These are phyloP conservation scores for Rhodotorula babjevae DNA, from an alignment of 768 basidiomycete species.

Conservation along the genomic window DNA sequence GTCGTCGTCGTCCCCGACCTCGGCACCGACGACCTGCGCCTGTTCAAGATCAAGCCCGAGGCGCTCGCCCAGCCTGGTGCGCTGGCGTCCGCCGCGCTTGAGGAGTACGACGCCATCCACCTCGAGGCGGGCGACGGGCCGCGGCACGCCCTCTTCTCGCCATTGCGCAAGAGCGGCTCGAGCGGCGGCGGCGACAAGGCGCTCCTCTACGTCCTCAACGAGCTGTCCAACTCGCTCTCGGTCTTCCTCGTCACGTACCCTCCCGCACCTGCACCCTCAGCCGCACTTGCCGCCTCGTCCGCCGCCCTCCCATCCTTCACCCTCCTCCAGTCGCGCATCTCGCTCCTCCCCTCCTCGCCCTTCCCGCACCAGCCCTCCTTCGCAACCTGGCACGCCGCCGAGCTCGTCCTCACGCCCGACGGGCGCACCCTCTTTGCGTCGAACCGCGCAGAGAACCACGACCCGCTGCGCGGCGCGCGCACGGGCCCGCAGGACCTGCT, in stretches of 20 bases:
- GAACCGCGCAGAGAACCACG: conserved; percentile 37
- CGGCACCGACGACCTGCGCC: conserved; percentile 31
- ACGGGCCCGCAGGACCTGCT: conserved; percentile 17
- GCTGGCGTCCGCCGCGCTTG: conserved; percentile 1
- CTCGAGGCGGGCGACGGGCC: conserved; percentile 16
- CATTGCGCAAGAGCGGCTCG: background rate
- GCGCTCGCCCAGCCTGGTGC: background rate
- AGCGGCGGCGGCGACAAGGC: background rate
- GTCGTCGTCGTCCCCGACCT: conserved; percentile 30
- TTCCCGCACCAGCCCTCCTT: conserved; percentile 22
- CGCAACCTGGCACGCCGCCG: conserved; percentile 28
- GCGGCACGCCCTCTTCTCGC: conserved; percentile 24
- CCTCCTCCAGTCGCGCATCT: conserved; percentile 25
- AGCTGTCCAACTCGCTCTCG: conserved; percentile 31
- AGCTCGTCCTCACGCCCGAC: conserved; percentile 23
- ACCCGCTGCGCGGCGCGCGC: conserved; percentile 15
- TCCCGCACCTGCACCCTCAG: background rate
- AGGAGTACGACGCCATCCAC: background rate
- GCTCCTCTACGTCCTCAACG: conserved; percentile 34
- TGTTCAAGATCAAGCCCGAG: background rate
- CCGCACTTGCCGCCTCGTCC: background rate
- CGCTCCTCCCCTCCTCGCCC: conserved; percentile 18
- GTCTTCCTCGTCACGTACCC: conserved; percentile 15
- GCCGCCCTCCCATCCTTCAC: conserved; percentile 12
- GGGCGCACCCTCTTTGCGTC: conserved; percentile 17